Evolutionary conservation across 176 grass and related monocot genomes (phyloP), one percentile per base, ranked within the genome.

Genomic region (Triticum monococcum): DNA sequence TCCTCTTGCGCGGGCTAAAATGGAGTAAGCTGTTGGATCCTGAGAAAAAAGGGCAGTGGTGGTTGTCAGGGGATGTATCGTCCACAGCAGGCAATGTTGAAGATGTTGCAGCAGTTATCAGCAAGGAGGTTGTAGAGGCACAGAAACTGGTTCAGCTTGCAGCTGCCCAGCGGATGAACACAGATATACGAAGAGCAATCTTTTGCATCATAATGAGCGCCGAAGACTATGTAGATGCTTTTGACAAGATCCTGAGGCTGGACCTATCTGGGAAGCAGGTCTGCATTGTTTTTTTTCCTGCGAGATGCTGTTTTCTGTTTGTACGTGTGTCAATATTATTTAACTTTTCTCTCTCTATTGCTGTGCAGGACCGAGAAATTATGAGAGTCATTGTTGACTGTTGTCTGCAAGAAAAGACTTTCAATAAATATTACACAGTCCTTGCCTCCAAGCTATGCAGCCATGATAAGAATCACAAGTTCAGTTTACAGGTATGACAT

Each of bases 31-130:
- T 98, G 80, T 89, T 98, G 64, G 88, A 98, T 57, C 88, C 90
- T 83, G 85, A 98, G 22, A 98, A 96, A 71, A 98, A 98, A 90
- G 97, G 97, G 45, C 97, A 96, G 7, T 98, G 97, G 94, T 98
- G 97, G 97, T 89, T 96, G 80, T 87, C 90, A 28, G 87, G 93
- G 68, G 90, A 98, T 79, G 82, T 77, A 85, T 86, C 81, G 23
- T 86, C 67, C 22, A 82, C 41, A 43, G 52, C 23, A 86, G 61
- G 85, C 38, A 87, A 88, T 85, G 60, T 91, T 68, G 90, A 94
- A 80, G 86, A 94, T 70, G 85, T 94, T 74, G 75, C 88, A 23
- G 75, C 73, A 67, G 82, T 86, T 82, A 92, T 92, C 50, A 94
- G 83, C 88, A 94, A 85, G 74, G 94, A 96, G 5, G 85, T 89